Percentiles rank a stretch among this genome's conserved stretches.
Conservation (phyloP, 2,329 filamentous ascomycete genomes). For the Fusarium drepaniforme region DNA sequence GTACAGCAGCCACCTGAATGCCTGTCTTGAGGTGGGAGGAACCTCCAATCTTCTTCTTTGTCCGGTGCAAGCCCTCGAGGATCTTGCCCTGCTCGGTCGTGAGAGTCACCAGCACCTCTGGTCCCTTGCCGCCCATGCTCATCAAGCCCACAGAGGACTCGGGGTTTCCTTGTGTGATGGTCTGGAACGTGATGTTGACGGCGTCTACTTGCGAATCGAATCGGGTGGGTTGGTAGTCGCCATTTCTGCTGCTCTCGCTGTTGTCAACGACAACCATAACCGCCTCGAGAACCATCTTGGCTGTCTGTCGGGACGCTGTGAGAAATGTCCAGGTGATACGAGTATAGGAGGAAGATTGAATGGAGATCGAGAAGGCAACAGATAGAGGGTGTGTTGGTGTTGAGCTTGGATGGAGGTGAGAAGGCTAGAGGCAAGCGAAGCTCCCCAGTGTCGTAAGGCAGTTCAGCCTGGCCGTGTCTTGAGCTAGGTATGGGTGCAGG, state of each 20-base stretch:
- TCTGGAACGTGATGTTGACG: slow-evolving; percentile 94
- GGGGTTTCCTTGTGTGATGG: slow-evolving; percentile 93
- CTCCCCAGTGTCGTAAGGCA: slow-evolving; percentile 56
- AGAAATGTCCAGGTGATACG: slow-evolving; percentile 3
- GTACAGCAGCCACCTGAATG: slow-evolving; percentile 93
- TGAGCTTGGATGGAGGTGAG: slow-evolving; percentile 41
- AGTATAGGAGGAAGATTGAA: slow-evolving; percentile 10
- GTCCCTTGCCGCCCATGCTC: slow-evolving; percentile 99
- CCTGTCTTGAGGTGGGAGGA: slow-evolving; percentile 90
- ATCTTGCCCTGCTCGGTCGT: slow-evolving; percentile 98
- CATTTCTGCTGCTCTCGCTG: slow-evolving; percentile 98
- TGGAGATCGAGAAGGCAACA: slow-evolving; percentile 1
- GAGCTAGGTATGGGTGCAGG: slow-evolving; percentile 32
- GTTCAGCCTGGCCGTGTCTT: slow-evolving; percentile 57
- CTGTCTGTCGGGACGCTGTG: slow-evolving; percentile 46
- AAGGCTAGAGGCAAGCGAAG: slow-evolving; percentile 45
- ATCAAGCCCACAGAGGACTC: slow-evolving; percentile 98
- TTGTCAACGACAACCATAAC: slow-evolving; percentile 99
- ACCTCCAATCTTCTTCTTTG: slow-evolving; percentile 90
- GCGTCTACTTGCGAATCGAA: slow-evolving; percentile 98
- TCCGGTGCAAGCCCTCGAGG: slow-evolving; percentile 90
- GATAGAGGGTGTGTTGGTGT: slow-evolving; percentile 26
- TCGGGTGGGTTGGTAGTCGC: slow-evolving; percentile 90
- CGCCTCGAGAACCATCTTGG: slow-evolving; percentile 97
- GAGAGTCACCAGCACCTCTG: slow-evolving; percentile 95